A percentile compares a stretch with the other conserved stretches of the same genome.
Evolutionary conservation across 305 asterid species (phyloP).

Genomic region (Rubia tinctorum): DNA sequence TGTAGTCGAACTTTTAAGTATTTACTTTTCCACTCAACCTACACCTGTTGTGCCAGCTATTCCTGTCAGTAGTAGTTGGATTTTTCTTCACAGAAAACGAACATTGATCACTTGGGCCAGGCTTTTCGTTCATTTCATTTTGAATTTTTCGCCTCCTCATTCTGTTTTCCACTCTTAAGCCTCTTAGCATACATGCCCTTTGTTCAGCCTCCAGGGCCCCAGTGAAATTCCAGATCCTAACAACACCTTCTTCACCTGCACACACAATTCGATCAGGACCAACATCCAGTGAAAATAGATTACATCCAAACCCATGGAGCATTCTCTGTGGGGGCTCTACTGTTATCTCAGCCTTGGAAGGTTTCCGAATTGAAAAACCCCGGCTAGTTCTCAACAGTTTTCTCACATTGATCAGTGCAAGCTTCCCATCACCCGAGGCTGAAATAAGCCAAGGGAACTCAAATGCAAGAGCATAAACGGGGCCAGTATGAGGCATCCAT

Average conservation of each 20-base stretch:
- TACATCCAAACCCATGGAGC: conserved; percentile 87
- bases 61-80: conserved; percentile 53
- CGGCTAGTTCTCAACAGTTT: conserved; percentile 56
- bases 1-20: conserved; percentile 33
- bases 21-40: conserved; percentile 68
- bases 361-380: conserved; percentile 19
- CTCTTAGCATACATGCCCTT: conserved; percentile 49
- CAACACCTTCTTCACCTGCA: conserved; percentile 95
- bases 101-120: conserved; percentile 55
- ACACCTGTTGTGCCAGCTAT: conserved; percentile 65
- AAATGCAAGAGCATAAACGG: conserved; percentile 81
- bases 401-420: conserved; percentile 85
- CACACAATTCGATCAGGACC: conserved; percentile 89
- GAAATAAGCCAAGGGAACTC: conserved; percentile 98
- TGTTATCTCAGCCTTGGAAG: conserved; percentile 33
- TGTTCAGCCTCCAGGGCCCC: conserved; percentile 85
- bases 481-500: conserved; percentile 78
- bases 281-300: conserved; percentile 68
- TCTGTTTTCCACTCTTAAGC: conserved; percentile 71
- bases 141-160: conserved; percentile 78
- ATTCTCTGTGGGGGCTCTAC: conserved; percentile 95
- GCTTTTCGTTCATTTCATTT: conserved; percentile 41
- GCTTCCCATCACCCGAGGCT: conserved; percentile 88
- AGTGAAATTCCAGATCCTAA: conserved; percentile 96
- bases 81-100: conserved; percentile 69